Evolutionary conservation across 2,329 filamentous ascomycete genomes (phyloP).

Genomic region (Arthroderma sp.): DNA sequence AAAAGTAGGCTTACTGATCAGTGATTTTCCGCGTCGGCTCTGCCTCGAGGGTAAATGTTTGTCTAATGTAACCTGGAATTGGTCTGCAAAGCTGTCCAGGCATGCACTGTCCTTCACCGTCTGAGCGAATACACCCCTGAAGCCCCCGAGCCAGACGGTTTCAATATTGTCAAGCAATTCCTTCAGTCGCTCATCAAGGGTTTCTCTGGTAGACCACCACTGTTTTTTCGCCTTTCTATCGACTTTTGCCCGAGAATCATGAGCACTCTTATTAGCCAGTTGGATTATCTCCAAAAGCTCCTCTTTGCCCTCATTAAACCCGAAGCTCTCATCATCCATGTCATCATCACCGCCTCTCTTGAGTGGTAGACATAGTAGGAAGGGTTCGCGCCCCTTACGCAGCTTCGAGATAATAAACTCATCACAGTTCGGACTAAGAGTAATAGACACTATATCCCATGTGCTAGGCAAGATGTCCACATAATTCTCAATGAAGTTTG

Average conservation of each 20-base stretch:
- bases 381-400: constrained; percentile 59
- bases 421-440: constrained; percentile 64
- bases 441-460: constrained; percentile 80
- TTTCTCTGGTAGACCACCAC: constrained; percentile 83
- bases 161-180: constrained; percentile 76
- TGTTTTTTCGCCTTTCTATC: constrained; percentile 61
- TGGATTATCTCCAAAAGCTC: constrained; percentile 75
- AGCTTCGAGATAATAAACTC: constrained; percentile 87
- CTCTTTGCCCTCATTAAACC: constrained; percentile 63
- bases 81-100: constrained; percentile 61
- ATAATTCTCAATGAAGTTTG: constrained; percentile 63
- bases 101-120: constrained; percentile 49
- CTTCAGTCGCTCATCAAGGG: constrained; percentile 61
- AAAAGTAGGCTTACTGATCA: constrained; percentile 39
- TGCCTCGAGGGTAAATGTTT: constrained; percentile 73
- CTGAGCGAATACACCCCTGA: constrained; percentile 84
- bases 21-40: constrained; percentile 44
- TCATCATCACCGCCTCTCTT: constrained; percentile 70
- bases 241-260: constrained; percentile 56
- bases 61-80: constrained; percentile 66
- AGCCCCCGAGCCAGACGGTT: constrained; percentile 87
- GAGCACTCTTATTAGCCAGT: constrained; percentile 70
- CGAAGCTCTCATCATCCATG: constrained; percentile 66
- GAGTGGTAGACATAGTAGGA: constrained; percentile 75
- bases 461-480: constrained; percentile 68